Conservation (phyloP, 176 grass and related monocot species). For the Musa itinerans region DNA sequence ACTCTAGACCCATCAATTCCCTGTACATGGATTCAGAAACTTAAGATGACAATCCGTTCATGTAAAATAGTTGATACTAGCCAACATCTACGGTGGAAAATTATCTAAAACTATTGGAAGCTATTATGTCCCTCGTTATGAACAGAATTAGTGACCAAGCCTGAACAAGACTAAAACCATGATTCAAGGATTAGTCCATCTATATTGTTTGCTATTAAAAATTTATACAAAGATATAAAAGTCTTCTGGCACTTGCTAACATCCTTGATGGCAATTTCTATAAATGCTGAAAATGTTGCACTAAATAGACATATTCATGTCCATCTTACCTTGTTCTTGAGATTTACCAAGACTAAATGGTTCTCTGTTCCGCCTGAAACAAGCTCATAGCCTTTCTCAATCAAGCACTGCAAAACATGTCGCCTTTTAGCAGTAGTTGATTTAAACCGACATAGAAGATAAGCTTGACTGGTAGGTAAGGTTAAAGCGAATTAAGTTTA, state of each 20-base stretch:
- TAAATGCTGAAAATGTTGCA: neutral
- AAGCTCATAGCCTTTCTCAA: slow-evolving; percentile 75
- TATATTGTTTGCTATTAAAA: neutral
- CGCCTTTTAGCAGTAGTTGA: neutral
- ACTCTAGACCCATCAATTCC: slow-evolving; percentile 96
- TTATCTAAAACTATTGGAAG: neutral
- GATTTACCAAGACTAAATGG: slow-evolving; percentile 98
- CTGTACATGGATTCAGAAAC: slow-evolving; percentile 33
- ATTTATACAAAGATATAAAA: neutral
- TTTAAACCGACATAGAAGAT: neutral
- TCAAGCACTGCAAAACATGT: slow-evolving; percentile 36
- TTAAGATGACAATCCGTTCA: neutral
- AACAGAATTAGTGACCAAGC: neutral
- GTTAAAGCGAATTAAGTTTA: too few relatives aligned
- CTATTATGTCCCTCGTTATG: neutral
- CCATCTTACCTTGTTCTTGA: slow-evolving; percentile 76
- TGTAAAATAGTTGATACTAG: neutral
- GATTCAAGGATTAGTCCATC: neutral
- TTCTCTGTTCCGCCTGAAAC: slow-evolving; percentile 98
- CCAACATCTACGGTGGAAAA: slow-evolving; percentile 1
- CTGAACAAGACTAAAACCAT: neutral
- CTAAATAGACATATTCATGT: slow-evolving; percentile 12
- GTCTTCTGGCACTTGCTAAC: neutral
- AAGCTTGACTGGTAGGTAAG: neutral
- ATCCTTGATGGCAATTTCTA: neutral